Evolutionary conservation across 2,329 filamentous ascomycete genomes (phyloP).

Genomic region (Metarhizium rileyi): DNA sequence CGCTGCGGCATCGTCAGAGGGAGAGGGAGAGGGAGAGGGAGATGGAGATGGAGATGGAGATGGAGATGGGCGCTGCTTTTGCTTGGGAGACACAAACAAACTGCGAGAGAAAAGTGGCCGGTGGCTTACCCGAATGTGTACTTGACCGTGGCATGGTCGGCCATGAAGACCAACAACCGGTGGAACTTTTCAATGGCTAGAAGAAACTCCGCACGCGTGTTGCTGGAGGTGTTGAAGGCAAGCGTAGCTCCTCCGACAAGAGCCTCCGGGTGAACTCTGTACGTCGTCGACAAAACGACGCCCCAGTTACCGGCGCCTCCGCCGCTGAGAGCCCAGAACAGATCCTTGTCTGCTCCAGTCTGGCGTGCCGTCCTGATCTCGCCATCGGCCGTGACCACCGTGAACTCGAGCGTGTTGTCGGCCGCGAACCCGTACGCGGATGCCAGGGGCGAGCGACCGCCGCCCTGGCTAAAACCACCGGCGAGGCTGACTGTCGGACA

Average conservation of each 20-base stretch:
- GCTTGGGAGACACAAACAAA: too few species aligned
- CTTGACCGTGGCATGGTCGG: too few species aligned
- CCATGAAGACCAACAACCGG: too few species aligned
- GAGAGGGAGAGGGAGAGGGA: too few species aligned
- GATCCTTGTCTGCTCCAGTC: conserved; percentile 33
- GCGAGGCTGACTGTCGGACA: conserved; percentile 46
- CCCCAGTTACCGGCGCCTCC: conserved; percentile 51
- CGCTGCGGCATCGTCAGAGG: too few species aligned
- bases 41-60: too few species aligned
- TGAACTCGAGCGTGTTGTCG: conserved; percentile 45
- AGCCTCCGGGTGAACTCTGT: conserved; percentile 36
- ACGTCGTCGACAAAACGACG: conserved; percentile 45
- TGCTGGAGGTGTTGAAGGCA: conserved; percentile 27
- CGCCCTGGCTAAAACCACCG: conserved; percentile 46
- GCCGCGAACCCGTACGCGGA: conserved; percentile 45
- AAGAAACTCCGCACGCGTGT: too few species aligned
- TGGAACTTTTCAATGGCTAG: too few species aligned
- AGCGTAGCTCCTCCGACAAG: conserved; percentile 34
- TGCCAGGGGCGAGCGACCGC: conserved; percentile 44
- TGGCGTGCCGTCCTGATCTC: conserved; percentile 34
- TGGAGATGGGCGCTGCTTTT: too few species aligned
- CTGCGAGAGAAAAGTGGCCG: too few species aligned
- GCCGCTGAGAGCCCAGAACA: conserved; percentile 55
- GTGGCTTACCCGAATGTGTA: too few species aligned
- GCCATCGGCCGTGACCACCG: conserved; percentile 44